Evolutionary conservation across 106 monocot species (phyloP), one percentile per base, ranked within the genome.

Genomic region (Dendrobium huoshanense): DNA sequence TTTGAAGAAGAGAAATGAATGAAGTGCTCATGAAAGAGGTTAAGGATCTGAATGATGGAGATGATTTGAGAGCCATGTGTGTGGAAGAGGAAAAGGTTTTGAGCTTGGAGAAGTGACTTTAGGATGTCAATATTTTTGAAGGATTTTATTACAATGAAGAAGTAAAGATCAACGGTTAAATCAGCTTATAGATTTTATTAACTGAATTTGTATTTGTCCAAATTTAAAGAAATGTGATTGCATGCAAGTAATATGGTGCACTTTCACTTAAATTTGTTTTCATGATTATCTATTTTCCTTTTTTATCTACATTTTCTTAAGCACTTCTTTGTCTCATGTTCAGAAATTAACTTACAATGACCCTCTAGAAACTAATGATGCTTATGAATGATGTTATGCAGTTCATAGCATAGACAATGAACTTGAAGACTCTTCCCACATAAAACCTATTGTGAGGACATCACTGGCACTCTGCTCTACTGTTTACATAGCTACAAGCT

Each of bases 321-420:
- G 19, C 33, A 18, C 16, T 18, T 73, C 22, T 18, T 27, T 73
- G 2, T 13, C 5, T 73, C 4, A 73, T 49, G 27, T 40, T 73
- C 49, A 41, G 41, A 27, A 73, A 9, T 73, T 0, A 73, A 40
- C 64, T 7, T 22, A 65, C 24, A 22, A 24, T 65, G 72, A 7
- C 43, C 6, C 4, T 74, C 18, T 44, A 4, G 27, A 51, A 74
- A 47, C 25, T 41, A 76, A 76, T 76, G 7, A 25, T 49, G 27
- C 5, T 24, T 75, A 7, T 45, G 75, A 33, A 22, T 43, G n/a
- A 43, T 55, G 33, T 43, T 17, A 67, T 67, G 88, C 94, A 98
- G 97, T 98, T 83, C 97, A 98, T 77, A 86, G 88, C 61, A 91
- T 98, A 55, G 89, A 91, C 25, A 98, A 92, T 42, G 97, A 94